A percentile compares a stretch with the other conserved stretches of the same genome.
These are phyloP conservation scores for Penstemon davidsonii DNA, from an alignment of 257 asterid species.

Conservation along the genomic window DNA sequence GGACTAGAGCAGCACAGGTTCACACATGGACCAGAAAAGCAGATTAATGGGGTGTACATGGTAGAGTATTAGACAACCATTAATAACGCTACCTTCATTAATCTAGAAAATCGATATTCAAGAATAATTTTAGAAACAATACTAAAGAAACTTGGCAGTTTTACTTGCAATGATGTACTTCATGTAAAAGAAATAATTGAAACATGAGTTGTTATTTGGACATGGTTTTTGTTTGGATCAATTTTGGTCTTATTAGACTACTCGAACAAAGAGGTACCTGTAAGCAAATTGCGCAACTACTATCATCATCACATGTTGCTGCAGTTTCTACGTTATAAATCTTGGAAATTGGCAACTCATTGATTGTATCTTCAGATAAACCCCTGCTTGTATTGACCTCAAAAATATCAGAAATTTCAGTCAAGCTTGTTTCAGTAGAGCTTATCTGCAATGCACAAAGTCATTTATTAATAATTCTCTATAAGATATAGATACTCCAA, in stretches of 20 bases:
- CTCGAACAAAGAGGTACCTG: conserved; percentile 45
- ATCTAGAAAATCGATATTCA: too few relatives aligned
- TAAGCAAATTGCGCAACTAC: conserved; percentile 72
- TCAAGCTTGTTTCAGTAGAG: conserved; percentile 62
- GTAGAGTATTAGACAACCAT: too few relatives aligned
- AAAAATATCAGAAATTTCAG: conserved; percentile 80
- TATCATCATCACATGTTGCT: conserved; percentile 28
- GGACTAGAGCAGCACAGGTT: too few relatives aligned
- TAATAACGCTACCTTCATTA: too few relatives aligned
- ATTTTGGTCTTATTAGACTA: conserved; percentile 8
- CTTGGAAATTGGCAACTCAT: conserved; percentile 48
- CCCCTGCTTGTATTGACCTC: conserved; percentile 60
- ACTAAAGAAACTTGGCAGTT: too few relatives aligned
- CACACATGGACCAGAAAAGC: too few relatives aligned
- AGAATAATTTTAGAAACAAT: too few relatives aligned
- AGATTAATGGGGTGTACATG: too few relatives aligned
- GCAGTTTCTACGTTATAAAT: conserved; percentile 28
- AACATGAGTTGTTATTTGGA: too few relatives aligned
- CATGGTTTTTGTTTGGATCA: neutral
- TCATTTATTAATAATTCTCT: too few relatives aligned
- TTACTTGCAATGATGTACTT: too few relatives aligned
- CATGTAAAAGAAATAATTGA: too few relatives aligned
- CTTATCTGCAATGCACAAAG: conserved; percentile 49
- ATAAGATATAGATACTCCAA: conserved; percentile 22
- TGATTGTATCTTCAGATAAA: conserved; percentile 49